Evolutionary conservation across 1,284 basidiomycete genomes (phyloP).

Genomic region (Sanghuangporus sanghuang): DNA sequence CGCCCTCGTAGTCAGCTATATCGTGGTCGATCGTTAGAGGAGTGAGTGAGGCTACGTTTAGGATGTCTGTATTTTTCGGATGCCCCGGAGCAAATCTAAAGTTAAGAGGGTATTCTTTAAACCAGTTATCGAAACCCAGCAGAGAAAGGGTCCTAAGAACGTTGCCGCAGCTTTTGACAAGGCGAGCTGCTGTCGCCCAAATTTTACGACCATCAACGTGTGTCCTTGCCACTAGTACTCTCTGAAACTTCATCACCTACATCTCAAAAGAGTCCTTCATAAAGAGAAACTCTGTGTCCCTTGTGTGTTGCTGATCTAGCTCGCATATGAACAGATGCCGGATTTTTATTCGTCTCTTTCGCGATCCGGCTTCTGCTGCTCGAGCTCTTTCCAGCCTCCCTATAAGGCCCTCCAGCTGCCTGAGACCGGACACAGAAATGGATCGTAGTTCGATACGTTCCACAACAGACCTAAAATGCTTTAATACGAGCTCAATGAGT

Average conservation of each 20-base stretch:
- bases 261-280: too few species aligned
- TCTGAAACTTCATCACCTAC: too few species aligned
- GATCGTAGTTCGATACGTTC: constrained; percentile 5
- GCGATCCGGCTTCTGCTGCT: too few species aligned
- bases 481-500: not conserved
- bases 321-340: too few species aligned
- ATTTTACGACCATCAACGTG: too few species aligned
- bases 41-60: not conserved
- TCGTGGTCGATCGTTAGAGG: not conserved
- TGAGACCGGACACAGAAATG: not conserved
- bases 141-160: too few species aligned
- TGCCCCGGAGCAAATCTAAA: not conserved
- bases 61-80: not conserved
- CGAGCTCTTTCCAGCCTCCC: not conserved
- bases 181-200: too few species aligned
- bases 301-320: not conserved
- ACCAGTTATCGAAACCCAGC: not conserved
- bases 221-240: too few species aligned
- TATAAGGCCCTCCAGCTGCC: not conserved
- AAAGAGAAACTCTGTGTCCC: too few species aligned
- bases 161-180: too few species aligned
- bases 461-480: not conserved
- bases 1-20: not conserved
- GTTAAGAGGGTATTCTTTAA: too few species aligned
- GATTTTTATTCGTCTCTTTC: too few species aligned